These are phyloP conservation scores for Clathrus columnatus DNA, from an alignment of 768 basidiomycete species.

Conservation along the genomic window DNA sequence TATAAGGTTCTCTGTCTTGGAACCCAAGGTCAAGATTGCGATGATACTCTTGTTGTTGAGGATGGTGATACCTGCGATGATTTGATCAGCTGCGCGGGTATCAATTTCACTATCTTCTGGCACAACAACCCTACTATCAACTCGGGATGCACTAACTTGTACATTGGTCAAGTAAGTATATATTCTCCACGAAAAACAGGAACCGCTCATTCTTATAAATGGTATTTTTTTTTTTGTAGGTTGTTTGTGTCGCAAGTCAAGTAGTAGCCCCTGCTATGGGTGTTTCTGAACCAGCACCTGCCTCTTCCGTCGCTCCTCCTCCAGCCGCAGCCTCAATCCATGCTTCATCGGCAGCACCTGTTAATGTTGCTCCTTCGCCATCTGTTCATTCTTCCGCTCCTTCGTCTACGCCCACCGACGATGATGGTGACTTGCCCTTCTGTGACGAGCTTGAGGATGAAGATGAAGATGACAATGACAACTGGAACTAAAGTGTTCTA, in stretches of 20 bases:
- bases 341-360: conserved; percentile 10
- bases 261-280: conserved; percentile 37
- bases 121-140: conserved; percentile 44
- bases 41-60: conserved; percentile 46
- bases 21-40: conserved; percentile 50
- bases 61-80: conserved; percentile 50
- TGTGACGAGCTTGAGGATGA: conserved; percentile 37
- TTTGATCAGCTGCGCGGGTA: conserved; percentile 29
- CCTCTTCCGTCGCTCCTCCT: conserved; percentile 8
- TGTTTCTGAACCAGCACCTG: conserved; percentile 14
- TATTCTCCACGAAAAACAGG: neutral
- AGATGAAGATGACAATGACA: neutral
- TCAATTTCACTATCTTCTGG: conserved; percentile 48
- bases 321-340: conserved; percentile 18
- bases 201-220: neutral
- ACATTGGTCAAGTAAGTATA: conserved; percentile 26
- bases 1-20: conserved; percentile 51
- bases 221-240: conserved; percentile 29
- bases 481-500: neutral
- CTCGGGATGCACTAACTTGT: conserved; percentile 49
- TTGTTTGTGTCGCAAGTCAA: conserved; percentile 40
- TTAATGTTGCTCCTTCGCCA: conserved; percentile 14
- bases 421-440: conserved; percentile 38
- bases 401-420: conserved; percentile 14
- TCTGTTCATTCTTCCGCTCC: conserved; percentile 23